These are phyloP conservation scores for Colletotrichum navitas DNA, from an alignment of 2,329 filamentous ascomycete genomes.

Conservation along the genomic window DNA sequence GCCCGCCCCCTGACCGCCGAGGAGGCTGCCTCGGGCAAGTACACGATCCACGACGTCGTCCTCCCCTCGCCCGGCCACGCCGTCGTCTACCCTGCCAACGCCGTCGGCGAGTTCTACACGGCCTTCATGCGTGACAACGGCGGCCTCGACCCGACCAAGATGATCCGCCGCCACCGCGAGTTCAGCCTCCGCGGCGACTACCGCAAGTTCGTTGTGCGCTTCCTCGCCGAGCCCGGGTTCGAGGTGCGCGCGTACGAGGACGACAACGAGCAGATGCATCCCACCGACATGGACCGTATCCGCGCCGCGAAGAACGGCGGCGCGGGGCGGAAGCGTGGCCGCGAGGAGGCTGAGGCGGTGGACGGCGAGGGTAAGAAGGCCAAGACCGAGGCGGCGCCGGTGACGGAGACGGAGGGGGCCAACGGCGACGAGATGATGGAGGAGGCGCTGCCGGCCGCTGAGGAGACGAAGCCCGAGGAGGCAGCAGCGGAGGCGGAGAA, in stretches of 20 bases:
- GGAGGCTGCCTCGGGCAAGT: constrained; percentile 83
- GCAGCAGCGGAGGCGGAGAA: constrained; percentile 39
- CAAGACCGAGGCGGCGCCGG: constrained; percentile 31
- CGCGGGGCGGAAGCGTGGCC: constrained; percentile 40
- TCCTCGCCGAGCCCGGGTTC: constrained; percentile 71
- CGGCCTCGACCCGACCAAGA: constrained; percentile 82
- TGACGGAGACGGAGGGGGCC: not conserved
- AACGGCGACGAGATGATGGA: constrained; percentile 24
- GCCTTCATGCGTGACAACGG: constrained; percentile 90
- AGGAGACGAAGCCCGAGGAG: constrained; percentile 22
- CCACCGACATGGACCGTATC: constrained; percentile 85
- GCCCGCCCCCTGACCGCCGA: constrained; percentile 80
- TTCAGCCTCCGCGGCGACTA: constrained; percentile 91
- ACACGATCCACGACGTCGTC: constrained; percentile 88
- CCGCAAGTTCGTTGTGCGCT: constrained; percentile 83
- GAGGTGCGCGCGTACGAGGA: constrained; percentile 78
- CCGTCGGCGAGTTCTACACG: constrained; percentile 85
- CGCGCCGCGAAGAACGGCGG: constrained; percentile 55
- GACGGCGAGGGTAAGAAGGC: constrained; percentile 44
- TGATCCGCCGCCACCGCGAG: constrained; percentile 88
- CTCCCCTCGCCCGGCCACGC: constrained; percentile 94
- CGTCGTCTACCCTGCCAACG: constrained; percentile 86
- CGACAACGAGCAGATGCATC: constrained; percentile 85
- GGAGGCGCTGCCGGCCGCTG: constrained; percentile 8
- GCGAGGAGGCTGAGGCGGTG: constrained; percentile 43